Conservation (phyloP, 208 protist genomes). For the Blechomonas ayalai region DNA sequence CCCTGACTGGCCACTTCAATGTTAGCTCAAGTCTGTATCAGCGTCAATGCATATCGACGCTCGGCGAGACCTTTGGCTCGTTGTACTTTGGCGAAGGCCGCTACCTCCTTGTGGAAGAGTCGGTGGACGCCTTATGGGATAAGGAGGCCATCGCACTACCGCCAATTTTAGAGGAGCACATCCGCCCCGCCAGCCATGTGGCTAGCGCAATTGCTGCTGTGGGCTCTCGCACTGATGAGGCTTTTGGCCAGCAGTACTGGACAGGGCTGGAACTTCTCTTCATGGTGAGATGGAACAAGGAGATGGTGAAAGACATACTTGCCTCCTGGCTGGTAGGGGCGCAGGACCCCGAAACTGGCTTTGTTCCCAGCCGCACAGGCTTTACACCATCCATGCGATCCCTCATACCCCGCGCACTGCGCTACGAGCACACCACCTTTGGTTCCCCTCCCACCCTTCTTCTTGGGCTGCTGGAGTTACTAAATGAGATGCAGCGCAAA, state of each 20-base stretch:
- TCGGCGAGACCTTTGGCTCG: conserved; percentile 59
- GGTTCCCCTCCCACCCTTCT: conserved; percentile 58
- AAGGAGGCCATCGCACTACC: conserved; percentile 6
- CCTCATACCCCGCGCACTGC: conserved; percentile 21
- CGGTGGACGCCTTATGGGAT: conserved; percentile 41
- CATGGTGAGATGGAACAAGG: conserved; percentile 68
- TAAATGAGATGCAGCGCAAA: conserved; percentile 40
- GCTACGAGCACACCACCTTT: conserved; percentile 46
- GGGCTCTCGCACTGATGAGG: conserved; percentile 59
- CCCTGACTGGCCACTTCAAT: conserved; percentile 30
- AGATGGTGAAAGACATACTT: conserved; percentile 68
- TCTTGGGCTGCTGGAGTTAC: conserved; percentile 48
- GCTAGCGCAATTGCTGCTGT: conserved; percentile 36
- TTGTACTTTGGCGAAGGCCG: conserved; percentile 33
- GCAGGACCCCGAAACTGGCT: conserved; percentile 54
- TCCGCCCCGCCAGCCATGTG: conserved; percentile 12
- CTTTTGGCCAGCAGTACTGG: conserved; percentile 45
- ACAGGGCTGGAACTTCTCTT: conserved; percentile 67
- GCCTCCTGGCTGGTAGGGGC: conserved; percentile 64
- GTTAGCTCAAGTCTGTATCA: conserved; percentile 37
- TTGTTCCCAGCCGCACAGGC: conserved; percentile 42
- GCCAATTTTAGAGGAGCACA: conserved; percentile 8
- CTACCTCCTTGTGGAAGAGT: conserved; percentile 30
- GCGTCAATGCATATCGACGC: conserved; percentile 20
- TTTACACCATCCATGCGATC: conserved; percentile 32